Percentiles rank a stretch among this genome's conserved stretches.
These are phyloP conservation scores for Aeschynomene evenia DNA, from an alignment of 306 rosid genomes.

Conservation along the genomic window DNA sequence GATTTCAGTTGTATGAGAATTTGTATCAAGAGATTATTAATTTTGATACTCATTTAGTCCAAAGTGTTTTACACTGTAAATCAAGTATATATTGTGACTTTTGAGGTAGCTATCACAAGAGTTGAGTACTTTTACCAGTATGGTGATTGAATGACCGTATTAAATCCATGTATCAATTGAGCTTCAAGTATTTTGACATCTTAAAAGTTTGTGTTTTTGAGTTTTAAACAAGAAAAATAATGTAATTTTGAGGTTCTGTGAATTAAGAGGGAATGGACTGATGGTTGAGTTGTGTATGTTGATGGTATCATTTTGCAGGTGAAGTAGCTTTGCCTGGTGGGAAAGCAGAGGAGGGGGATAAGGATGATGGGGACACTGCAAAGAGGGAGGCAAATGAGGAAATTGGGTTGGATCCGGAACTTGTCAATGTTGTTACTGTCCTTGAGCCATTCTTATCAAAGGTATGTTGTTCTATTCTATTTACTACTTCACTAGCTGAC, in stretches of 20 bases:
- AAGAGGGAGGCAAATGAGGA: constrained; percentile 91
- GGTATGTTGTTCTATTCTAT: constrained; percentile 51
- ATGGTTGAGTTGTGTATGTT: constrained; percentile 9
- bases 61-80: no score
- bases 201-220: background rate
- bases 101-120: background rate
- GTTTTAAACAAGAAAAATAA: no score
- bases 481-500: background rate
- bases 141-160: background rate
- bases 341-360: constrained; percentile 86
- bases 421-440: constrained; percentile 69
- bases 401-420: constrained; percentile 86
- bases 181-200: constrained; percentile 43
- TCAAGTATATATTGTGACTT: background rate
- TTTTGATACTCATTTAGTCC: background rate
- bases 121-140: no score
- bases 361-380: constrained; percentile 86
- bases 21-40: background rate
- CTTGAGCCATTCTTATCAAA: constrained; percentile 94
- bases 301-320: constrained; percentile 44
- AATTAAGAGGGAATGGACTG: constrained; percentile 2
- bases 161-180: constrained; percentile 16
- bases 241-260: background rate
- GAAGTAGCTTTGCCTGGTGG: constrained; percentile 98
- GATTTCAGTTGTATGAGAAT: background rate